These are phyloP conservation scores for Penicillium simplicissimum DNA, from an alignment of 495 filamentous ascomycete species.

Conservation along the genomic window DNA sequence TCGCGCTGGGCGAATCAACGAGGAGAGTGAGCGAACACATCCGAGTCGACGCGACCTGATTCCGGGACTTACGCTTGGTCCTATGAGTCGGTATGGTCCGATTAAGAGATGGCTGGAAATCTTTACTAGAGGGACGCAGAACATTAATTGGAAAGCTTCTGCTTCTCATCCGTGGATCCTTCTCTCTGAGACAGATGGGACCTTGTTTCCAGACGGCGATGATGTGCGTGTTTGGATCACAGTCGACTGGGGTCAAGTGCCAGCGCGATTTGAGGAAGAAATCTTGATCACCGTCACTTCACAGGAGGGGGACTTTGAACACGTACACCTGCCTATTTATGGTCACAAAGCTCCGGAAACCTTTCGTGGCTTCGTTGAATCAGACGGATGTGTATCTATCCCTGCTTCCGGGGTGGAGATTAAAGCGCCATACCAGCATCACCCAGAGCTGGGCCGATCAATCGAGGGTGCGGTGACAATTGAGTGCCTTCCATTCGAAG, in stretches of 20 bases:
- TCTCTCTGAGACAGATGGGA: conserved; percentile 55
- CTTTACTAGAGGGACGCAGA: conserved; percentile 60
- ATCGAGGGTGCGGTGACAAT: conserved; percentile 23
- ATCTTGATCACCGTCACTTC: conserved; percentile 42
- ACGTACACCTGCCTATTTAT: conserved; percentile 60
- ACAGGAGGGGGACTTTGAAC: conserved; percentile 53
- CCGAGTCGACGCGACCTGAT: conserved; percentile 49
- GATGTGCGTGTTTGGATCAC: conserved; percentile 55
- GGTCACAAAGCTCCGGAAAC: conserved; percentile 49
- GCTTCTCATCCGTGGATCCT: conserved; percentile 57
- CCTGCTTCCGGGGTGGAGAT: conserved; percentile 33
- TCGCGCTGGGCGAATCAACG: conserved; percentile 43
- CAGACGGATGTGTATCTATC: conserved; percentile 51
- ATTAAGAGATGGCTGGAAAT: conserved; percentile 64
- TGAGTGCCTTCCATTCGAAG: not conserved
- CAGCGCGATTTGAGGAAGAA: conserved; percentile 21
- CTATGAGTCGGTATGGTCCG: conserved; percentile 64
- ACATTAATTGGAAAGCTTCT: conserved; percentile 57
- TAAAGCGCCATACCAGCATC: conserved; percentile 30
- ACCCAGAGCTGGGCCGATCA: conserved; percentile 18
- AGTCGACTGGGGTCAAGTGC: conserved; percentile 38
- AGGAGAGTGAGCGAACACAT: conserved; percentile 62
- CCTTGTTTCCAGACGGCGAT: conserved; percentile 43
- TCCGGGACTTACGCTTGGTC: conserved; percentile 53
- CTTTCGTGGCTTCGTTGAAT: conserved; percentile 69